Conservation (phyloP, 2,329 filamentous ascomycete genomes). For the Aspergillus piperis region DNA sequence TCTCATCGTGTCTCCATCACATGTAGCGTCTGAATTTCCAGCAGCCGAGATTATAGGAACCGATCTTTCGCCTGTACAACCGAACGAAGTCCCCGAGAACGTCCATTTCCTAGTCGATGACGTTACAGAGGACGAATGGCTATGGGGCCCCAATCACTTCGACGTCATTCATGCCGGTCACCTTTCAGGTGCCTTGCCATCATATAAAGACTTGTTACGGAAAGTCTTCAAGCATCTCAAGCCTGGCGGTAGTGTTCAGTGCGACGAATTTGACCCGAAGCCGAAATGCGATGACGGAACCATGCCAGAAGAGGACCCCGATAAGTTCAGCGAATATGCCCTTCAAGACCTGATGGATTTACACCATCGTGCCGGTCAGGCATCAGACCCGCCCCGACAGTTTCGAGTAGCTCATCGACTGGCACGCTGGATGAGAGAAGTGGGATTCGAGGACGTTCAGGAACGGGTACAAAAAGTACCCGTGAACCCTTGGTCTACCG, state of each 20-base stretch:
- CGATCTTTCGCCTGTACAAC: conserved; percentile 69
- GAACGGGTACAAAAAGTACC: conserved; percentile 57
- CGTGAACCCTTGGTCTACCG: conserved; percentile 54
- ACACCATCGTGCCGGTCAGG: conserved; percentile 47
- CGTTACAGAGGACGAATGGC: conserved; percentile 61
- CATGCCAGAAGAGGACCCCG: conserved; percentile 49
- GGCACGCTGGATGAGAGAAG: conserved; percentile 56
- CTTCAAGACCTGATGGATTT: conserved; percentile 53
- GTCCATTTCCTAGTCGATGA: conserved; percentile 76
- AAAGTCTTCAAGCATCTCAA: conserved; percentile 55
- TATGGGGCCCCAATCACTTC: conserved; percentile 52
- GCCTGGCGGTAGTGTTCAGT: conserved; percentile 57
- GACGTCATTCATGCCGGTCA: conserved; percentile 63
- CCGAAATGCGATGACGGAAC: conserved; percentile 57
- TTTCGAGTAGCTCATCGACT: conserved; percentile 56
- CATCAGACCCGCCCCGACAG: conserved; percentile 46
- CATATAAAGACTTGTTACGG: conserved; percentile 58
- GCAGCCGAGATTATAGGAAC: conserved; percentile 61
- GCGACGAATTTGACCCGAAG: conserved; percentile 48
- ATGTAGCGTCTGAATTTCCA: conserved; percentile 52
- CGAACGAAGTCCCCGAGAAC: conserved; percentile 67
- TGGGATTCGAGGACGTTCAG: conserved; percentile 60
- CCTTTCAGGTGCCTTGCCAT: conserved; percentile 59
- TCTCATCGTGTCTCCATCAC: conserved; percentile 9
- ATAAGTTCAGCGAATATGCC: conserved; percentile 38